phyloP scores from a whole-genome alignment of 2,329 filamentous ascomycete species.

The Colletotrichum higginsianum region DNA sequence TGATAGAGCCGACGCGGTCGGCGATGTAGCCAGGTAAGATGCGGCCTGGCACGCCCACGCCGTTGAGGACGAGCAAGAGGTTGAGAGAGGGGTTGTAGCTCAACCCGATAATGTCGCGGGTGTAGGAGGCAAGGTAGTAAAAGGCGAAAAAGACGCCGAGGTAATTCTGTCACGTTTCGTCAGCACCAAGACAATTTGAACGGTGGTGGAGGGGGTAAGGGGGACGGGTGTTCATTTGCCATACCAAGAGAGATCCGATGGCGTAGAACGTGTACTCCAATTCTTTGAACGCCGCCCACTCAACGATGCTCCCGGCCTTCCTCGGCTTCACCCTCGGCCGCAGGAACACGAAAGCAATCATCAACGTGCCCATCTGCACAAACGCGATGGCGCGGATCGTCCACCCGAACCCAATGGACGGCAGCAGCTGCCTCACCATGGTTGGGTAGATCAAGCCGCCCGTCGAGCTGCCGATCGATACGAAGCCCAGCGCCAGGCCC shows the following conservation, averaged over 20 bases:
- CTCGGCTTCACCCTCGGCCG: constrained; percentile 60
- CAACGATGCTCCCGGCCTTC: constrained; percentile 58
- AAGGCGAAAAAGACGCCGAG: constrained; percentile 70
- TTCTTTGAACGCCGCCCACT: constrained; percentile 63
- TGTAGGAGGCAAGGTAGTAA: constrained; percentile 70
- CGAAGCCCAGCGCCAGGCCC: constrained; percentile 73
- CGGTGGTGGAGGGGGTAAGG: neutral
- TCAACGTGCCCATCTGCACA: constrained; percentile 64
- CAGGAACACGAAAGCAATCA: constrained; percentile 55
- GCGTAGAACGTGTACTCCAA: constrained; percentile 60
- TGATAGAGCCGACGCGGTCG: constrained; percentile 72
- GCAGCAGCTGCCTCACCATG: constrained; percentile 70
- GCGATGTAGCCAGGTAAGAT: constrained; percentile 71
- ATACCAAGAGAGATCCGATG: constrained; percentile 50
- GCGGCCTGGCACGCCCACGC: constrained; percentile 71
- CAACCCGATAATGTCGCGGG: constrained; percentile 59
- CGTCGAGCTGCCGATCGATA: constrained; percentile 72
- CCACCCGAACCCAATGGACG: constrained; percentile 71
- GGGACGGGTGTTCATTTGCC: neutral
- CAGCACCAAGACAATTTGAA: constrained; percentile 11
- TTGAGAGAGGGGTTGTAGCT: constrained; percentile 68
- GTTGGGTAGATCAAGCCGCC: constrained; percentile 71
- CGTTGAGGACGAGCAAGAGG: constrained; percentile 76
- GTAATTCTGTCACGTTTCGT: constrained; percentile 56
- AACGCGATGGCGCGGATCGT: constrained; percentile 73